phyloP scores from a whole-genome alignment of 179 eudicot species.

The Carnegiea gigantea region DNA sequence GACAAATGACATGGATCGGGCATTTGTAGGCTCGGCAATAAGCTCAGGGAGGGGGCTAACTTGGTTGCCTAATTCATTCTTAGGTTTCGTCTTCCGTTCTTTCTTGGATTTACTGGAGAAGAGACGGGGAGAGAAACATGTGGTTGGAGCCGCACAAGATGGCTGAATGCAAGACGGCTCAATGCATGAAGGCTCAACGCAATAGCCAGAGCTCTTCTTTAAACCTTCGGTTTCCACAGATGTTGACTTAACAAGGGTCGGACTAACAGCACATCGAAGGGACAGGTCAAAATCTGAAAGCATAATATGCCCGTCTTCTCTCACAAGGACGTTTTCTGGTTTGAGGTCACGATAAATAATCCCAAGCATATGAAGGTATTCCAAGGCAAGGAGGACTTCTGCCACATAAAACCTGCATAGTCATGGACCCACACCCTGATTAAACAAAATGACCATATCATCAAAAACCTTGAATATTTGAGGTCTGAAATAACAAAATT shows the following conservation, averaged over 20 bases:
- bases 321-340: constrained; percentile 77
- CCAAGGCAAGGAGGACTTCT: constrained; percentile 74
- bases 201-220: constrained; percentile 53
- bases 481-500: not conserved
- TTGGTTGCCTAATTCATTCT: constrained; percentile 57
- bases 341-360: constrained; percentile 79
- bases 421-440: not conserved
- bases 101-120: constrained; percentile 70
- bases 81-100: constrained; percentile 51
- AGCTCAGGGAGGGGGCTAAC: constrained; percentile 78
- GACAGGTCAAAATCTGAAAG: constrained; percentile 81
- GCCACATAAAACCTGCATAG: constrained; percentile 74
- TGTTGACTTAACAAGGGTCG: constrained; percentile 63
- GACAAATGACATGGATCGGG: constrained; percentile 80
- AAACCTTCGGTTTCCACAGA: constrained; percentile 40
- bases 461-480: not conserved
- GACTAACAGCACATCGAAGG: constrained; percentile 72
- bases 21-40: constrained; percentile 73
- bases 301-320: constrained; percentile 87
- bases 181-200: constrained; percentile 70
- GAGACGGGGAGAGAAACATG: constrained; percentile 68
- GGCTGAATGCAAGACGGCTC: constrained; percentile 75
- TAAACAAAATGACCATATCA: not conserved
- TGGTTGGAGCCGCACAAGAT: constrained; percentile 61
- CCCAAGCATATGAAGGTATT: constrained; percentile 87